These are phyloP conservation scores for Cryphonectria radicalis DNA, from an alignment of 2,329 filamentous ascomycete species.

Conservation along the genomic window DNA sequence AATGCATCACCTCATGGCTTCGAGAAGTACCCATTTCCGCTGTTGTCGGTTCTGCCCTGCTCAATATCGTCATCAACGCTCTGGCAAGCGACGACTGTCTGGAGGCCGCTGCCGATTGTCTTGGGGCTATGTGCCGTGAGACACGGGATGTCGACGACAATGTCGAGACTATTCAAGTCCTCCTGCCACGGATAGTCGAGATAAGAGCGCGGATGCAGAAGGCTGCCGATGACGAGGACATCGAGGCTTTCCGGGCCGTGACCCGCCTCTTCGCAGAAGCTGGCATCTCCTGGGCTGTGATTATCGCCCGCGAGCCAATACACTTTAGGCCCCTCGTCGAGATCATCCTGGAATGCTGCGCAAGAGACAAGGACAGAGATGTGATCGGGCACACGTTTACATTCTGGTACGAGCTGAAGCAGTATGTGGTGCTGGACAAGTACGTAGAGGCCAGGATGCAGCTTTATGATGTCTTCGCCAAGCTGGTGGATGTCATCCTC, in stretches of 20 bases:
- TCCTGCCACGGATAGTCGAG: constrained; percentile 80
- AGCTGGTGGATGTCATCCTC: constrained; percentile 91
- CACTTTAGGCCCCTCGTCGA: constrained; percentile 88
- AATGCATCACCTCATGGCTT: constrained; percentile 96
- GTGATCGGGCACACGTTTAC: constrained; percentile 92
- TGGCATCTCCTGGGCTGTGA: constrained; percentile 90
- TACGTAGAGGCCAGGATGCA: constrained; percentile 82
- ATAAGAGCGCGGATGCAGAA: constrained; percentile 77
- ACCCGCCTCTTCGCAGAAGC: constrained; percentile 92
- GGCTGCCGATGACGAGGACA: constrained; percentile 78
- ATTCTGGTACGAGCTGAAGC: constrained; percentile 99
- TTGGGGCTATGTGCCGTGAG: constrained; percentile 90
- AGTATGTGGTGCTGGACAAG: constrained; percentile 88
- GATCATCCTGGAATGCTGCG: constrained; percentile 87
- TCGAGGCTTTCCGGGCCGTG: constrained; percentile 83
- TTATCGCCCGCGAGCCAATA: constrained; percentile 81
- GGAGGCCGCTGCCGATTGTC: constrained; percentile 86
- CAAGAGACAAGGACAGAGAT: constrained; percentile 84
- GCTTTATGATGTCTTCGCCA: constrained; percentile 81
- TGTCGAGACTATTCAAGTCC: constrained; percentile 75
- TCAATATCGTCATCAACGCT: constrained; percentile 79
- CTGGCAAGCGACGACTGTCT: constrained; percentile 77
- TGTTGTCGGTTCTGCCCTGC: constrained; percentile 82
- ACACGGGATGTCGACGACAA: constrained; percentile 94
- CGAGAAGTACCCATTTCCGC: constrained; percentile 85